Conservation (phyloP, 2,329 filamentous ascomycete genomes). For the Gliomastix tumulicola region DNA sequence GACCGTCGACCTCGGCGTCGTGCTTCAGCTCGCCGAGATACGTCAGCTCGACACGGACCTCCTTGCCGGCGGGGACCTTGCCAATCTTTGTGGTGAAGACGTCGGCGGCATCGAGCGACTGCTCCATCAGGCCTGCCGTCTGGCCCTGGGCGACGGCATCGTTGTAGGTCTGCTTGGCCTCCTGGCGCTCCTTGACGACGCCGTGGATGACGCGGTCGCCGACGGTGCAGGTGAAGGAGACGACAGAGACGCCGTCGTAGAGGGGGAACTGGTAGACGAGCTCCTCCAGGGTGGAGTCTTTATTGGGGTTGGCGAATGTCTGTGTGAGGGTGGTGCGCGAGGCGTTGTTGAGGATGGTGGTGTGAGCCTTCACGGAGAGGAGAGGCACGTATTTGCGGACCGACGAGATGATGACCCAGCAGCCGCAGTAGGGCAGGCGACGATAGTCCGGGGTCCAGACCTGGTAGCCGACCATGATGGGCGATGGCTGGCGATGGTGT, state of each 20-base stretch:
- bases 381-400: conserved; percentile 46
- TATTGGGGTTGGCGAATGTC: conserved; percentile 53
- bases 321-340: conserved; percentile 42
- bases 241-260: conserved; percentile 65
- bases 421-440: conserved; percentile 25
- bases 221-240: conserved; percentile 59
- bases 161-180: conserved; percentile 53
- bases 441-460: too few relatives aligned
- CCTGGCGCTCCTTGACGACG: conserved; percentile 57
- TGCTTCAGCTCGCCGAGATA: conserved; percentile 69
- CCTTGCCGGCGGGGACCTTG: conserved; percentile 54
- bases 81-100: conserved; percentile 63
- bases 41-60: conserved; percentile 52
- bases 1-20: conserved; percentile 59
- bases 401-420: conserved; percentile 18
- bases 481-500: too few relatives aligned
- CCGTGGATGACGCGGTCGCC: conserved; percentile 54
- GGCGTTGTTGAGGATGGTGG: conserved; percentile 51
- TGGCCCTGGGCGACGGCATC: conserved; percentile 51
- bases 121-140: conserved; percentile 59
- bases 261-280: conserved; percentile 64
- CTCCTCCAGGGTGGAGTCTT: conserved; percentile 23
- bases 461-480: too few relatives aligned
- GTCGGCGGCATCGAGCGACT: conserved; percentile 51
- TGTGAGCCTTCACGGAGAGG: conserved; percentile 48